A percentile compares a stretch with the other conserved stretches of the same genome.
Conservation (phyloP, 23 red algal genomes). For the Rhodosorus marinus region DNA sequence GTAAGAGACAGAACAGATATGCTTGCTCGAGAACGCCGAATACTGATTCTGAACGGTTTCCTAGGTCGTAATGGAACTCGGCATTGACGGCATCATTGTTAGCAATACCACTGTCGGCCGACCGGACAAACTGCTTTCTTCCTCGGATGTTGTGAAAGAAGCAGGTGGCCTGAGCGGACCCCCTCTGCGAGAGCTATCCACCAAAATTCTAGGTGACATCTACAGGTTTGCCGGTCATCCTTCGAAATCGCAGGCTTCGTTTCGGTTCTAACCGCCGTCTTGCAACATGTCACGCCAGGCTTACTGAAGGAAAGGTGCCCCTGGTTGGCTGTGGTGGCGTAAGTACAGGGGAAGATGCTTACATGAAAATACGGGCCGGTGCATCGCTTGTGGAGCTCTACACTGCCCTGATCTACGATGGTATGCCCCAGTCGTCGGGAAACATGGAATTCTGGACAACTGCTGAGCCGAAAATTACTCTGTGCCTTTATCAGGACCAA, state of each 20-base stretch:
- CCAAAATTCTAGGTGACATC: constrained; percentile 13
- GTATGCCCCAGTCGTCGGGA: too few relatives aligned
- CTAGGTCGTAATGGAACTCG: constrained; percentile 10
- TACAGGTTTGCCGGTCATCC: too few relatives aligned
- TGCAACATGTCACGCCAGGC: too few relatives aligned
- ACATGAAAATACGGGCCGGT: constrained; percentile 82
- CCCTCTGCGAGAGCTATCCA: constrained; percentile 38
- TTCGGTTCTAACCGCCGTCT: too few relatives aligned
- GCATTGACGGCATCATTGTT: constrained; percentile 78
- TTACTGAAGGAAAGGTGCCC: constrained; percentile 28
- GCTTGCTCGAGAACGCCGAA: too few relatives aligned
- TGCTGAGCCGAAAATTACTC: not conserved
- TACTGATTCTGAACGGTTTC: too few relatives aligned
- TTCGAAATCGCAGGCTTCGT: too few relatives aligned
- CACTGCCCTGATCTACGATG: constrained; percentile 59
- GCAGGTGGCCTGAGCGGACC: constrained; percentile 57
- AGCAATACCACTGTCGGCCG: constrained; percentile 60
- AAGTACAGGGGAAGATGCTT: constrained; percentile 56
- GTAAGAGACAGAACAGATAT: too few relatives aligned
- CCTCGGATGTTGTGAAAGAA: constrained; percentile 9
- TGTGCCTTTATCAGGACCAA: too few relatives aligned
- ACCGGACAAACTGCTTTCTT: constrained; percentile 2
- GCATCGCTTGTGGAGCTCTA: constrained; percentile 82
- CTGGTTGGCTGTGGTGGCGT: constrained; percentile 77
- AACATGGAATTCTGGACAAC: too few relatives aligned